Evolutionary conservation across 805 yeast genomes (phyloP).

Genomic region (Metschnikowia reukaufii): DNA sequence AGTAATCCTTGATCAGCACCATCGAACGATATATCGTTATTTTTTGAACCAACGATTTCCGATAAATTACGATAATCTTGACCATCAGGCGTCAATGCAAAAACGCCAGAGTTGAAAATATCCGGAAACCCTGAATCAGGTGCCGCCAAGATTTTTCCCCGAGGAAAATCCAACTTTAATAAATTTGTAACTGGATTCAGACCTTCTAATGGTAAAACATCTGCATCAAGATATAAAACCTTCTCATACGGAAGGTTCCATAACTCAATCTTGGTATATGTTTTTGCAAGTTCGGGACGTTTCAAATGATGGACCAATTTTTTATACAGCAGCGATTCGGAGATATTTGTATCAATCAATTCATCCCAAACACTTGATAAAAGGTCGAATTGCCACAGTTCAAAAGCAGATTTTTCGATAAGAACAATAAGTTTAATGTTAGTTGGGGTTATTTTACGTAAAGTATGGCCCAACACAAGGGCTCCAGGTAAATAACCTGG

Average conservation of each 20-base stretch:
- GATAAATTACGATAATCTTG: constrained; percentile 29
- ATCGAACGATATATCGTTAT: constrained; percentile 52
- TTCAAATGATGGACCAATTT: constrained; percentile 34
- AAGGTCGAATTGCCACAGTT: constrained; percentile 27
- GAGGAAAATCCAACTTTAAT: constrained; percentile 17
- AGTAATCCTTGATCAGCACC: constrained; percentile 93
- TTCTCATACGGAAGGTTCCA: constrained; percentile 21
- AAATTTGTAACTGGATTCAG: constrained; percentile 30
- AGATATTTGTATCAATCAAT: constrained; percentile 28
- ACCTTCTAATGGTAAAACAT: constrained; percentile 19
- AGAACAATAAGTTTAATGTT: constrained; percentile 30
- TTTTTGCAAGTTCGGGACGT: constrained; percentile 21
- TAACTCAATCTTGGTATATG: constrained; percentile 21
- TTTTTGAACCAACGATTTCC: constrained; percentile 21
- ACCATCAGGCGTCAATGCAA: constrained; percentile 18
- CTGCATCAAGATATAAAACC: constrained; percentile 22
- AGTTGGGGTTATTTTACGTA: constrained; percentile 16
- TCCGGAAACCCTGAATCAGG: constrained; percentile 24
- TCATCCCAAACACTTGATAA: constrained; percentile 30
- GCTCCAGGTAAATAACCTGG: constrained; percentile 59
- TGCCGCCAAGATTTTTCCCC: constrained; percentile 20
- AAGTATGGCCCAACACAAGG: constrained; percentile 45
- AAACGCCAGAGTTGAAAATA: constrained; percentile 23
- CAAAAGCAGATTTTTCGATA: constrained; percentile 31
- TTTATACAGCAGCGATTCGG: constrained; percentile 25